Conservation (phyloP, 305 asterid genomes). For the Fraxinus sp. region DNA sequence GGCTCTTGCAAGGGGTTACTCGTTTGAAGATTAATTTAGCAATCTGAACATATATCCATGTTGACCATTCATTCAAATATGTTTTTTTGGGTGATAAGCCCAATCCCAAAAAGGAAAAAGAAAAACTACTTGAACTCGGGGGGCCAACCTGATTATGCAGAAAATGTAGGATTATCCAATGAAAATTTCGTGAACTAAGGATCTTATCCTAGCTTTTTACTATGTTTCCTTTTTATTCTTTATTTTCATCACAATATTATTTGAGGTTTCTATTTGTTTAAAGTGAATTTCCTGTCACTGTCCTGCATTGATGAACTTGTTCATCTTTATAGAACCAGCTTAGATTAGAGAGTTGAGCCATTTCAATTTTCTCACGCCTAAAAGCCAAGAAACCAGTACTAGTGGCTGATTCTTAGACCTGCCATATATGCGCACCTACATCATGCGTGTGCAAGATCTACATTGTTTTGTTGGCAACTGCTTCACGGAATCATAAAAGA, state of each 20-base stretch:
- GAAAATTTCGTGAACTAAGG: not conserved
- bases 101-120: not conserved
- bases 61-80: not conserved
- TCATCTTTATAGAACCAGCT: not conserved
- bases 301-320: not conserved
- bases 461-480: not conserved
- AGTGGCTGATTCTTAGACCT: not conserved
- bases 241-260: not conserved
- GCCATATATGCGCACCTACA: not conserved
- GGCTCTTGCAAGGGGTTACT: not conserved
- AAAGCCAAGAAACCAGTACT: not conserved
- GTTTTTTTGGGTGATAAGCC: not conserved
- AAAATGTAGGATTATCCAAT: not conserved
- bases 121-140: not conserved
- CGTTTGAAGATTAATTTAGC: not conserved
- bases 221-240: not conserved
- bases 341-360: not conserved
- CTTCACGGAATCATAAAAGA: not conserved
- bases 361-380: not conserved
- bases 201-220: not conserved
- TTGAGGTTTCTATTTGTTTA: not conserved
- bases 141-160: not conserved
- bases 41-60: not conserved
- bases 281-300: not conserved
- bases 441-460: not conserved